Evolutionary conservation across 2,329 filamentous ascomycete genomes (phyloP).

Genomic region (Seiridium unicorne): DNA sequence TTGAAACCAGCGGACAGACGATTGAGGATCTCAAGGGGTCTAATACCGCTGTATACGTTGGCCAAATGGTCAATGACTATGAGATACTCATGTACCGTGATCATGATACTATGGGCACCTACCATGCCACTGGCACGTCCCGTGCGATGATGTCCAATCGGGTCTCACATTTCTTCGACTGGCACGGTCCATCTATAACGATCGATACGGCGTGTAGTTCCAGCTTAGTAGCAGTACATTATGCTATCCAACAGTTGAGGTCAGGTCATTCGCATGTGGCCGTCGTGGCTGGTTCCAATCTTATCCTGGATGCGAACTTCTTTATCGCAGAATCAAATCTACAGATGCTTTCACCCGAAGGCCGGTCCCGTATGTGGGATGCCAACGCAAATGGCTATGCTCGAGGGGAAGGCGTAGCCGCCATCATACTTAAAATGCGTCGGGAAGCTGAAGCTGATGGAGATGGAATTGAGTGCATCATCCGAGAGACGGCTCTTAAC

Average conservation of each 20-base stretch:
- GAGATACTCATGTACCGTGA: not conserved
- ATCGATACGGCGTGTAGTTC: constrained; percentile 31
- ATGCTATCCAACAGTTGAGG: constrained; percentile 21
- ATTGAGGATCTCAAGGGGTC: constrained; percentile 12
- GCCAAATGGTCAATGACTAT: constrained; percentile 8
- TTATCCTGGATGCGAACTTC: constrained; percentile 4
- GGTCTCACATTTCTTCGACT: constrained; percentile 4
- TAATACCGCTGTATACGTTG: constrained; percentile 15
- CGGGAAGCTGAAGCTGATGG: constrained; percentile 42
- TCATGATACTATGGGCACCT: not conserved
- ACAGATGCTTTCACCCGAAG: constrained; percentile 21
- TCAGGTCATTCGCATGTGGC: constrained; percentile 15
- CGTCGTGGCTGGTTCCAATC: constrained; percentile 2
- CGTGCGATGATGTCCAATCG: not conserved
- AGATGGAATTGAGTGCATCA: constrained; percentile 36
- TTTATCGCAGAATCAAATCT: constrained; percentile 13
- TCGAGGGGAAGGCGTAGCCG: constrained; percentile 43
- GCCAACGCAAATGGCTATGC: constrained; percentile 48
- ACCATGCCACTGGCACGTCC: not conserved
- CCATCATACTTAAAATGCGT: constrained; percentile 44
- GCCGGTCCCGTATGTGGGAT: constrained; percentile 34
- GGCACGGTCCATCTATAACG: constrained; percentile 14
- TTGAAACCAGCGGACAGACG: constrained; percentile 13
- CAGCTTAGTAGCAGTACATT: constrained; percentile 26
- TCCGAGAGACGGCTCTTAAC: constrained; percentile 30